Conservation (phyloP, 1,284 basidiomycete species). For the Pascua sp. region DNA sequence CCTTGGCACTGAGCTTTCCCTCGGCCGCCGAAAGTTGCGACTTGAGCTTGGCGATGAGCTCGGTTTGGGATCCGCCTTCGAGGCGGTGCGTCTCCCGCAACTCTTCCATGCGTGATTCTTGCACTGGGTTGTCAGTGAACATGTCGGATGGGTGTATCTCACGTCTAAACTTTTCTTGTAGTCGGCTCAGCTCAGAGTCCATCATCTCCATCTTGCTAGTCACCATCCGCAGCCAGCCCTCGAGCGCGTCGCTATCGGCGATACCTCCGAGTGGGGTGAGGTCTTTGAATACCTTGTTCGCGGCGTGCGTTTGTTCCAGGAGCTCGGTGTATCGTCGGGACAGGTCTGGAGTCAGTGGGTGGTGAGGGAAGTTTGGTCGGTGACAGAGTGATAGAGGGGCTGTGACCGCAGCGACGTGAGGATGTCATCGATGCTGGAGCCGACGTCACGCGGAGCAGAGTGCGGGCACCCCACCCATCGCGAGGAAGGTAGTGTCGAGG, state of each 20-base stretch:
- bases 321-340: constrained; percentile 33
- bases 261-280: constrained; percentile 65
- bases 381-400: no score
- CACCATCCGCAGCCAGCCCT: constrained; percentile 67
- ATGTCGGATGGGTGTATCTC: constrained; percentile 32
- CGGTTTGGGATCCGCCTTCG: constrained; percentile 69
- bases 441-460: no score
- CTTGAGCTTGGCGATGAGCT: constrained; percentile 66
- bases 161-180: constrained; percentile 70
- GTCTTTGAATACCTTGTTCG: constrained; percentile 68
- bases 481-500: no score
- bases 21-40: constrained; percentile 68
- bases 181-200: constrained; percentile 61
- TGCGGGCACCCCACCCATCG: background rate
- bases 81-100: constrained; percentile 73
- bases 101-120: constrained; percentile 78
- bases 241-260: constrained; percentile 63
- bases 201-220: constrained; percentile 66
- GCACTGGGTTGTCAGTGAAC: constrained; percentile 55
- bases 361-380: background rate
- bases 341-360: constrained; percentile 24
- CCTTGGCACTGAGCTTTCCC: constrained; percentile 52
- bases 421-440: no score
- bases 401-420: background rate
- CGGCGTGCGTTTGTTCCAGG: constrained; percentile 50